These are phyloP conservation scores for Eimeria tenella DNA, from an alignment of 169 alveolate species.

Conservation along the genomic window DNA sequence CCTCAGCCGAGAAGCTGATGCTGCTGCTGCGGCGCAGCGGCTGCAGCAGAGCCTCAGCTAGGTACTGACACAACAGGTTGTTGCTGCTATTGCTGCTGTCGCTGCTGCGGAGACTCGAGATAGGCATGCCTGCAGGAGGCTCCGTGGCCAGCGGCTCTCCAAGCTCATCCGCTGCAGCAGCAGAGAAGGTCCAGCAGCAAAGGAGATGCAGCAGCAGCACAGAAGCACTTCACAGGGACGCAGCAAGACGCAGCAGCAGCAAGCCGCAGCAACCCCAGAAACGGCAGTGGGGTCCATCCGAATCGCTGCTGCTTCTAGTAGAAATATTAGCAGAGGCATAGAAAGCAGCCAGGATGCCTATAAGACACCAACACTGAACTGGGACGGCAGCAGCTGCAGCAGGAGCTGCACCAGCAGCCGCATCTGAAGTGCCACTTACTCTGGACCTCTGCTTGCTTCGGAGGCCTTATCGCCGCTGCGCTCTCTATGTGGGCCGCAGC, in stretches of 20 bases:
- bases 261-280: too few relatives aligned
- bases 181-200: background rate
- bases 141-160: background rate
- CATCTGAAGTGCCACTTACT: background rate
- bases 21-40: conserved; percentile 64
- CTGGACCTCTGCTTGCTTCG: conserved; percentile 9
- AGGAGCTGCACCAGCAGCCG: background rate
- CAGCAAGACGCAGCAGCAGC: background rate
- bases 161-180: conserved; percentile 32
- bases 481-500: background rate
- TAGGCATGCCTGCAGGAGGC: background rate
- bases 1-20: conserved; percentile 1
- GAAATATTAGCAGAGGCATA: background rate
- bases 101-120: conserved; percentile 1
- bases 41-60: conserved; percentile 44
- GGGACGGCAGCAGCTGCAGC: conserved; percentile 25
- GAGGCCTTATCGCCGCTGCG: background rate
- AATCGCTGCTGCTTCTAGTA: too few relatives aligned
- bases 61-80: background rate
- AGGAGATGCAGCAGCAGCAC: background rate
- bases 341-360: background rate
- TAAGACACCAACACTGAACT: background rate
- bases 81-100: conserved; percentile 14
- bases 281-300: background rate
- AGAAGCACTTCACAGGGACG: background rate